Evolutionary conservation across 2,329 filamentous ascomycete species (phyloP).

Genomic region (Penicillium sp.): DNA sequence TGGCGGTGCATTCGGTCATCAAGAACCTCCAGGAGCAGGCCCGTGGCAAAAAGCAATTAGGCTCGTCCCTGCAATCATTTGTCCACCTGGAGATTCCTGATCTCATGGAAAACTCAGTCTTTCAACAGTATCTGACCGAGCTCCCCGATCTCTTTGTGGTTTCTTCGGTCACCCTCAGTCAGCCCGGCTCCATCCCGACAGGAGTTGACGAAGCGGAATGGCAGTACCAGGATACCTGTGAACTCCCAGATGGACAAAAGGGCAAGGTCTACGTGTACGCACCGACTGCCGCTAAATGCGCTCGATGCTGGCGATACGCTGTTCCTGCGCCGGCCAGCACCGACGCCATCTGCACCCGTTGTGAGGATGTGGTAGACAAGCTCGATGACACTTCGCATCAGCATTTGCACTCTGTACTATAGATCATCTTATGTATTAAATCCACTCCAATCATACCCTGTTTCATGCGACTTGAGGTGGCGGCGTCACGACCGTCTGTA

Average conservation of each 20-base stretch:
- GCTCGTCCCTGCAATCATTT: slow-evolving; percentile 72
- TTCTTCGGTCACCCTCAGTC: slow-evolving; percentile 54
- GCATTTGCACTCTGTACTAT: not conserved
- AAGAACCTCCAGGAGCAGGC: slow-evolving; percentile 71
- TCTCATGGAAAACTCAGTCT: slow-evolving; percentile 18
- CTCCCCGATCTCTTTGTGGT: slow-evolving; percentile 64
- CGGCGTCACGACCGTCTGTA: not conserved
- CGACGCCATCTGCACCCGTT: slow-evolving; percentile 67
- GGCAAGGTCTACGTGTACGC: slow-evolving; percentile 42
- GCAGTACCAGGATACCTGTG: slow-evolving; percentile 42
- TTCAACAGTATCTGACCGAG: slow-evolving; percentile 41
- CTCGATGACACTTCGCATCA: slow-evolving; percentile 16
- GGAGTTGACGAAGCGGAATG: slow-evolving; percentile 34
- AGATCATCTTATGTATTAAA: not conserved
- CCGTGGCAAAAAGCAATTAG: slow-evolving; percentile 64
- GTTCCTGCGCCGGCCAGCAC: slow-evolving; percentile 45
- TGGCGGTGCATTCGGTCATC: slow-evolving; percentile 57
- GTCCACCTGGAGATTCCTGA: slow-evolving; percentile 46
- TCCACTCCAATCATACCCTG: not conserved
- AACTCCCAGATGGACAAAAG: slow-evolving; percentile 29
- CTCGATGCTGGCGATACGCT: slow-evolving; percentile 81
- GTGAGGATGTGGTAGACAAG: slow-evolving; percentile 57
- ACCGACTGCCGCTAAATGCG: slow-evolving; percentile 63
- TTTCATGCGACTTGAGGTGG: not conserved
- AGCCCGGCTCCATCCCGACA: slow-evolving; percentile 24